Conservation (phyloP, 257 asterid species). For the Solanum sejunctum region DNA sequence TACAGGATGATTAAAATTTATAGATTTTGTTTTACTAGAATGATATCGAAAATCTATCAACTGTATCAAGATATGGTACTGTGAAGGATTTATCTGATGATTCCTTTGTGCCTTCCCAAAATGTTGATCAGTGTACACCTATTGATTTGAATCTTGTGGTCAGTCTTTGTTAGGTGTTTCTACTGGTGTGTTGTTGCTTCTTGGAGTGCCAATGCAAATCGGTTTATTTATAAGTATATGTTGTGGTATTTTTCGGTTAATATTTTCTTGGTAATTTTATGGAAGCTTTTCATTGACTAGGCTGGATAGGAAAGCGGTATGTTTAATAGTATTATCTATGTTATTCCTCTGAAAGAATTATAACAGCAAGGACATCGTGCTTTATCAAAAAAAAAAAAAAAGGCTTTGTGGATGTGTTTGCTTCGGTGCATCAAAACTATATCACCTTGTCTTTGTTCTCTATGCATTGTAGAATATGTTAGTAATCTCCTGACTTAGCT, state of each 20-base stretch:
- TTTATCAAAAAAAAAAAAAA: neutral
- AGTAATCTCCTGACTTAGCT: neutral
- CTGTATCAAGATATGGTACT: slow-evolving; percentile 33
- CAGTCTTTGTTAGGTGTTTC: slow-evolving; percentile 2
- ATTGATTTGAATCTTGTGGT: slow-evolving; percentile 86
- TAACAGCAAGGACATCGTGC: neutral
- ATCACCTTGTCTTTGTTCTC: neutral
- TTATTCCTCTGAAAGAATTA: neutral
- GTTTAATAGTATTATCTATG: neutral
- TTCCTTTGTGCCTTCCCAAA: slow-evolving; percentile 37
- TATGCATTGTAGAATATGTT: neutral
- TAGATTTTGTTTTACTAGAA: neutral
- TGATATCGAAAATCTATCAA: neutral
- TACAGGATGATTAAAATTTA: neutral
- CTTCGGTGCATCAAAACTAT: neutral
- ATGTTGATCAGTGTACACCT: slow-evolving; percentile 60
- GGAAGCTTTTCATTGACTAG: neutral
- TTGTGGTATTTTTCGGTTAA: neutral
- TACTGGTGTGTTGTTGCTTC: neutral
- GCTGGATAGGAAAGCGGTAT: neutral
- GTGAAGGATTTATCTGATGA: slow-evolving; percentile 41
- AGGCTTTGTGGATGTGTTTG: neutral
- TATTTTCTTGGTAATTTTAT: neutral
- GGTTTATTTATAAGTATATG: neutral
- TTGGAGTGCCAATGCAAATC: neutral